phyloP scores from a whole-genome alignment of 1,284 basidiomycete species.

The Rhizoctonia solani region DNA sequence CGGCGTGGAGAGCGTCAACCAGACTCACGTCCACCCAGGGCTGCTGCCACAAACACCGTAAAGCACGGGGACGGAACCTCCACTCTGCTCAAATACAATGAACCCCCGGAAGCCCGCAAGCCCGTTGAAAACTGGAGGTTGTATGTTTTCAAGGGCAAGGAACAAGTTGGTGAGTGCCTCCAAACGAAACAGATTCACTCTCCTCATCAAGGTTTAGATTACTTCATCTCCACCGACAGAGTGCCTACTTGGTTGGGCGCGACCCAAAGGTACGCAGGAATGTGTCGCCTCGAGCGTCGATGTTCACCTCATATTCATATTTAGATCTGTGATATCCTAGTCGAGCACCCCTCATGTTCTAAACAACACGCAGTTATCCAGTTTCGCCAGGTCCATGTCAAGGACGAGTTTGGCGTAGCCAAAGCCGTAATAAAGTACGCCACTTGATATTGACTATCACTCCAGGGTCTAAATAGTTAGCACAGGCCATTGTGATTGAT shows the following conservation, averaged over 20 bases:
- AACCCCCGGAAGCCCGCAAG: slow-evolving; percentile 96
- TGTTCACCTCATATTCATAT: slow-evolving; percentile 35
- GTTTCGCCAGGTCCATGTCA: slow-evolving; percentile 83
- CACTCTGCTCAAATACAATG: slow-evolving; percentile 96
- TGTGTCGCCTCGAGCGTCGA: background rate
- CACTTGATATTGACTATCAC: background rate
- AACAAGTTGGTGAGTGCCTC: slow-evolving; percentile 78
- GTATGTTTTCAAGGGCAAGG: slow-evolving; percentile 95
- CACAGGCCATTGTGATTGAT: slow-evolving; percentile 89
- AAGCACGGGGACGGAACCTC: slow-evolving; percentile 73
- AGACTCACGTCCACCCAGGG: slow-evolving; percentile 45
- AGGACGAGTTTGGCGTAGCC: slow-evolving; percentile 84
- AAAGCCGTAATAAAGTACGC: slow-evolving; percentile 81
- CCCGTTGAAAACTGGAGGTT: slow-evolving; percentile 88
- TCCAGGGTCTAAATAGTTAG: slow-evolving; percentile 3
- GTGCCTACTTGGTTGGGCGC: slow-evolving; percentile 90
- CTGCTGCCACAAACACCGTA: slow-evolving; percentile 91
- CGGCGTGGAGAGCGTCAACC: slow-evolving; percentile 24
- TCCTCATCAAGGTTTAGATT: slow-evolving; percentile 58
- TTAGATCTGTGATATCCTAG: slow-evolving; percentile 76
- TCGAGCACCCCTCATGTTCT: slow-evolving; percentile 96
- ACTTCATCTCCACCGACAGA: slow-evolving; percentile 89
- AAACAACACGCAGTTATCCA: slow-evolving; percentile 99
- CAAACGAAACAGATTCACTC: background rate
- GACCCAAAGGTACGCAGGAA: slow-evolving; percentile 68